Percentiles rank a stretch among this genome's conserved stretches.
Evolutionary conservation across 176 grass and related monocot species (phyloP).

Genomic region (Hsuehochloa calcarea): DNA sequence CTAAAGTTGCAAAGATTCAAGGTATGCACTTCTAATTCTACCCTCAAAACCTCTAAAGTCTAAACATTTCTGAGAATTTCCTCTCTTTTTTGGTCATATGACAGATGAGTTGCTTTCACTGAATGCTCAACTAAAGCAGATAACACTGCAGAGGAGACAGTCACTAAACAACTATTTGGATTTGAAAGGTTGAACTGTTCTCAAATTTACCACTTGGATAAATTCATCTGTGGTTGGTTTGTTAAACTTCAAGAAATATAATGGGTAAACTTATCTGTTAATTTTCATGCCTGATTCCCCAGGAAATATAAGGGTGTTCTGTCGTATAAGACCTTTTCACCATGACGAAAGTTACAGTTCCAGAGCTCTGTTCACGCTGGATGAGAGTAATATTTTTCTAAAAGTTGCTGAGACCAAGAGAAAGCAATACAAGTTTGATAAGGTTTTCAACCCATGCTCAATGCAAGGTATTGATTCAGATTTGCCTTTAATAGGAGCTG

Average conservation of each 20-base stretch:
- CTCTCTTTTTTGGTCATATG: conserved; percentile 20
- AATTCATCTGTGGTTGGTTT: not conserved
- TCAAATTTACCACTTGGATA: not conserved
- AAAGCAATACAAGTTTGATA: conserved; percentile 96
- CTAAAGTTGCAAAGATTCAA: conserved; percentile 64
- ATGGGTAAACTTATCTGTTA: conserved; percentile 10
- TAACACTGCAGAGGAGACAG: conserved; percentile 66
- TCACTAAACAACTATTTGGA: conserved; percentile 81
- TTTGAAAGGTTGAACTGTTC: conserved; percentile 77
- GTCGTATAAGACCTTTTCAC: conserved; percentile 73
- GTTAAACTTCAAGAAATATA: not conserved
- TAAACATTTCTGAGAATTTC: conserved; percentile 9
- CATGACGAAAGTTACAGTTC: conserved; percentile 47
- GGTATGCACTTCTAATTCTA: conserved; percentile 42
- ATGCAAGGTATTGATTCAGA: conserved; percentile 75
- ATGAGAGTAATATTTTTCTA: conserved; percentile 70
- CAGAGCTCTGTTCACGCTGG: conserved; percentile 50
- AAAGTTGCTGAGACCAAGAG: conserved; percentile 67
- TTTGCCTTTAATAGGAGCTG: not conserved
- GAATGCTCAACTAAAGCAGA: conserved; percentile 53
- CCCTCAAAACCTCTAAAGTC: not conserved
- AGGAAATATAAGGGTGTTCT: conserved; percentile 96
- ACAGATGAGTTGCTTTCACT: conserved; percentile 70
- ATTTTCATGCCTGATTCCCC: conserved; percentile 31
- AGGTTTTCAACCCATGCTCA: conserved; percentile 75